Evolutionary conservation across 2,329 filamentous ascomycete species (phyloP), one percentile per base, ranked within the genome.

Genomic region (Alternaria longipes): DNA sequence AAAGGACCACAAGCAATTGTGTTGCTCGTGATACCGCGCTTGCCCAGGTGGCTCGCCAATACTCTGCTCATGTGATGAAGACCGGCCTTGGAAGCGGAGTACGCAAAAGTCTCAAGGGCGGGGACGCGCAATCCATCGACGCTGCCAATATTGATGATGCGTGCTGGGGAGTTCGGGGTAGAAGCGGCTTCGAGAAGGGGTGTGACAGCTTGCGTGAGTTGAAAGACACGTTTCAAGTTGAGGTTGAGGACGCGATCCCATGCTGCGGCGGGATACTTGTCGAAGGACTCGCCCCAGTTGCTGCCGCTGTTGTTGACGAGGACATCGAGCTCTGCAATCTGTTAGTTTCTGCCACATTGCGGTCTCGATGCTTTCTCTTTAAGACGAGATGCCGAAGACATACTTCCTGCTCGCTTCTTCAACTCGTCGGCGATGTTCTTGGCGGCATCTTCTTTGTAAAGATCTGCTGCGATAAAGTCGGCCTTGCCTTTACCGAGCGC

Each of bases 1-100:
- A 90, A 91, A 3, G 90, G 90, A 3, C 90, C 90, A 62, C 90
- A 92, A 6, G 90, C 90, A 57, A 93, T 79, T 4, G 88, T 87
- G 73, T 93, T 93, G 64, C 83, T 85, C 26, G 88, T 90, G 60
- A 91, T 84, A 54, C 85, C 82, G 44, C 85, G 71, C 58, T 84
- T 85, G 0, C 88, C 89, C 34, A 91, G 78, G 69, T 89, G 89
- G 38, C 82, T 80, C 0, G 89, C 87, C 11, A 91, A 78, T 73
- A 91, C 89, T 56, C 88, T 82, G 34, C 84, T 88, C 56, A 91
- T 77, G 67, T 91, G 89, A 63, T 87, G 84, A 3, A 89, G 81
- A 0, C 89, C 89, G 0, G 84, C 89, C 78, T 91, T 91, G 63
- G 79, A 83, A 0, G 87, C 84, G 34, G 81, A 83, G 79, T 90